A percentile compares a stretch with the other conserved stretches of the same genome.
Evolutionary conservation across 192 early-diverging fungal species (phyloP).

Genomic region (Funneliformis mosseae): DNA sequence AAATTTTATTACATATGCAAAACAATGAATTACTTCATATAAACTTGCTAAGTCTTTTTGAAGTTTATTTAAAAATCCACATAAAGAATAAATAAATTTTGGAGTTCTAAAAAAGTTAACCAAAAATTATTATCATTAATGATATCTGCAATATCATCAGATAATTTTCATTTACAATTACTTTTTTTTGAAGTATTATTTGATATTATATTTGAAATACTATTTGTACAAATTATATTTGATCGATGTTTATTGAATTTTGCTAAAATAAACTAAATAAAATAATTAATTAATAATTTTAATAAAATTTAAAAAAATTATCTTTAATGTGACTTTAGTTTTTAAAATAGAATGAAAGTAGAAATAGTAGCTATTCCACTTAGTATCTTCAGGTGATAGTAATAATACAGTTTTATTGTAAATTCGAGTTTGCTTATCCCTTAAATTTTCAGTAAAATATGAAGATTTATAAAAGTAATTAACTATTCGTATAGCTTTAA

Average conservation of each 20-base stretch:
- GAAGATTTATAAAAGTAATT: slow-evolving; percentile 2
- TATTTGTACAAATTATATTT: not conserved
- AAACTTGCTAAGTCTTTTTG: not conserved
- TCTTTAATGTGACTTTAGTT: not conserved
- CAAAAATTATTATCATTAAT: slow-evolving; percentile 7
- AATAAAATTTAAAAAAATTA: slow-evolving; percentile 7
- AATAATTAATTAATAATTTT: not conserved
- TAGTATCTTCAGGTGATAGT: not conserved
- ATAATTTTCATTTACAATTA: no score
- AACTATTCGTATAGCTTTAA: not conserved
- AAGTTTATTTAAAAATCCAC: not conserved
- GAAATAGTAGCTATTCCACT: not conserved
- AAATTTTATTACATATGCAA: slow-evolving; percentile 1
- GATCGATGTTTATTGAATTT: not conserved
- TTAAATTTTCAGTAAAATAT: not conserved
- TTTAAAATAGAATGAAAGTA: slow-evolving; percentile 7
- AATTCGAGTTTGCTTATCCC: not conserved
- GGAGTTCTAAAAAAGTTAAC: not conserved
- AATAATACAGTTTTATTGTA: not conserved
- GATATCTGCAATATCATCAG: not conserved
- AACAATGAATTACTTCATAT: slow-evolving; percentile 21
- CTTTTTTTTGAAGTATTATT: not conserved
- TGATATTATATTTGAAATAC: not conserved
- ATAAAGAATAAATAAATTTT: slow-evolving; percentile 11
- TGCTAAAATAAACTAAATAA: not conserved